Conservation (phyloP, 208 protist genomes). For the Leishmania turanica region DNA sequence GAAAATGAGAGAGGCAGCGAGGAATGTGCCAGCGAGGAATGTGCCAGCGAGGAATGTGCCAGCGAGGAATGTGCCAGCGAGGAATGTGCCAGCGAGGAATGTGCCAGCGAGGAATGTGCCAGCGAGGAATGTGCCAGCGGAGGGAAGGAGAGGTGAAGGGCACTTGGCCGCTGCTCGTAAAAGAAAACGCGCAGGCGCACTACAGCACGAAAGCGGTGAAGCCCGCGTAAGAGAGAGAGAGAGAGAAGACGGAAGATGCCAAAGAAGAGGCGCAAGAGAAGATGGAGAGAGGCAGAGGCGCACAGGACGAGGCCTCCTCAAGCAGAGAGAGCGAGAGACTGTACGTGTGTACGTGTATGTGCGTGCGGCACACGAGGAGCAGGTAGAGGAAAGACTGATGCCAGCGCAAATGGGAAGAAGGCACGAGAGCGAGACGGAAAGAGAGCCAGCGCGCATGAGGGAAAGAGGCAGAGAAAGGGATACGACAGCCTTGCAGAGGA, state of each 20-base stretch:
- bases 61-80: no score
- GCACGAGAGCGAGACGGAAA: not conserved
- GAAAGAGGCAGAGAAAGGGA: not conserved
- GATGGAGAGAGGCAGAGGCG: not conserved
- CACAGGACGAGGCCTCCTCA: not conserved
- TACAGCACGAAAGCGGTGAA: not conserved
- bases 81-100: no score
- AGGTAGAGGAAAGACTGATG: not conserved
- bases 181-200: not conserved
- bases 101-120: no score
- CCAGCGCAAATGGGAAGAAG: not conserved
- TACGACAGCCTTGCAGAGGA: not conserved
- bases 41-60: no score
- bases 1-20: not conserved
- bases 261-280: not conserved
- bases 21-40: not conserved
- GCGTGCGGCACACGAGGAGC: not conserved
- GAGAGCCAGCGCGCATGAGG: not conserved
- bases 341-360: not conserved
- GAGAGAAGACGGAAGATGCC: not conserved
- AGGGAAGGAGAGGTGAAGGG: not conserved
- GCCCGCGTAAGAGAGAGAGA: not conserved
- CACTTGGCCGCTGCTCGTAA: not conserved
- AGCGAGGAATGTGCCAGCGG: not conserved
- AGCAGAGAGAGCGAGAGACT: not conserved